Conservation (phyloP, 2,329 filamentous ascomycete genomes). For the Exophiala aquamarina region DNA sequence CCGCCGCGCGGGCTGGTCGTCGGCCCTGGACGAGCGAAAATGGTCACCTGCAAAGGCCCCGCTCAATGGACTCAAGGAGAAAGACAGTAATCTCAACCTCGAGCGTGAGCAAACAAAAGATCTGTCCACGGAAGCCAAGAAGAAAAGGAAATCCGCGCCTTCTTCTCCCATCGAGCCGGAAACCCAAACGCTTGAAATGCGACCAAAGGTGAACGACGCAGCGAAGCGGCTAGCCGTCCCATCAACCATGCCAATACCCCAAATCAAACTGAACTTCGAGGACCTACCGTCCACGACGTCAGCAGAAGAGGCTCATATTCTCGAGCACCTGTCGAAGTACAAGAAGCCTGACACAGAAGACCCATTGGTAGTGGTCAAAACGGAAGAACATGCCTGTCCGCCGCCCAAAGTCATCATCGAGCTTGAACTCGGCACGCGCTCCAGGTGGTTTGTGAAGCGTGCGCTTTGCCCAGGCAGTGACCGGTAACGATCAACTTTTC, state of each 20-base stretch:
- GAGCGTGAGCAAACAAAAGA: not conserved
- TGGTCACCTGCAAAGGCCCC: constrained; percentile 13
- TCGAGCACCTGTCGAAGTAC: no score
- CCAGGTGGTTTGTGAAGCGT: constrained; percentile 20
- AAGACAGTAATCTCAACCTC: not conserved
- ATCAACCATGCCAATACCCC: no score
- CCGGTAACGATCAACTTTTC: no score
- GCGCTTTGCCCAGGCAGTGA: no score
- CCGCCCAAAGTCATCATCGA: constrained; percentile 19
- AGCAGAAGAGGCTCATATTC: not conserved
- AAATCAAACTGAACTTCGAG: no score
- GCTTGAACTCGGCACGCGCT: constrained; percentile 19
- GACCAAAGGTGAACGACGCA: not conserved
- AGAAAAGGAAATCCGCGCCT: not conserved
- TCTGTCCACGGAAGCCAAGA: not conserved
- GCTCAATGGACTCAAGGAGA: not conserved
- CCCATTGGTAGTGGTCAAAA: no score
- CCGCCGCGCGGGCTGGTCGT: constrained; percentile 72
- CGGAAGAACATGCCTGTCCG: not conserved
- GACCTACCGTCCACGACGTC: not conserved
- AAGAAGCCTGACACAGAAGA: no score
- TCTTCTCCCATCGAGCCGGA: not conserved
- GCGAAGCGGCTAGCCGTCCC: no score
- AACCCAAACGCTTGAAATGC: not conserved
- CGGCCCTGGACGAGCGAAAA: constrained; percentile 13